These are phyloP conservation scores for Lipomyces spencermartinsiae DNA, from an alignment of 805 yeast genomes.

Conservation along the genomic window DNA sequence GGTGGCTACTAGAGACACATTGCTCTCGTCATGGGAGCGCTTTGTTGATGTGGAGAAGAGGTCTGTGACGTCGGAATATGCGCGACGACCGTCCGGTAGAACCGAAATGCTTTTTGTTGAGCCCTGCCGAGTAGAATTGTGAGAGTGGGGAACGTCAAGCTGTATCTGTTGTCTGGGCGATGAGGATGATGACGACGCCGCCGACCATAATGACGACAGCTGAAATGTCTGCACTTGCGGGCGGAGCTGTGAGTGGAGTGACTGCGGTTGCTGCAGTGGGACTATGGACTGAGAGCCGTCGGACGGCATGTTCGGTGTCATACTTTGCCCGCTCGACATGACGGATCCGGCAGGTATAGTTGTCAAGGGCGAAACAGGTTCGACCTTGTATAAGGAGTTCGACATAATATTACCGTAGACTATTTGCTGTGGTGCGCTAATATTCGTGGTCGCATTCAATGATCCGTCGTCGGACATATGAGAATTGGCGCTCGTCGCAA, in stretches of 20 bases:
- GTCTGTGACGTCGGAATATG: conserved; percentile 21
- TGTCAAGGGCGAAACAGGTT: conserved; percentile 19
- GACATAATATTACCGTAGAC: neutral
- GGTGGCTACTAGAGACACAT: neutral
- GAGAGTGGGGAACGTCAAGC: conserved; percentile 7
- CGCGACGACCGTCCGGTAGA: conserved; percentile 10
- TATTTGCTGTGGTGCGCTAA: neutral
- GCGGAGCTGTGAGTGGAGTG: conserved; percentile 6
- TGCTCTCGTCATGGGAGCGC: neutral
- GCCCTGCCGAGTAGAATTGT: neutral
- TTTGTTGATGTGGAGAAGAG: conserved; percentile 1
- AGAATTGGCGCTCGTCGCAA: conserved; percentile 5
- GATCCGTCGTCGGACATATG: conserved; percentile 8
- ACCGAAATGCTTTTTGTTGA: neutral
- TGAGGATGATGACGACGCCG: conserved; percentile 4
- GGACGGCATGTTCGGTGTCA: neutral
- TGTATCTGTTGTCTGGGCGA: conserved; percentile 4
- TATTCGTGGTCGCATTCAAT: conserved; percentile 2
- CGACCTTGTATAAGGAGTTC: neutral
- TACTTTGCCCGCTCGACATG: conserved; percentile 1
- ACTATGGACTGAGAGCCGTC: neutral
- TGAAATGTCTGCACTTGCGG: conserved; percentile 43
- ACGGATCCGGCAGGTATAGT: neutral
- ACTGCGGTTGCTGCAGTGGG: conserved; percentile 15
- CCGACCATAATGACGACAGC: neutral